A percentile compares a stretch with the other conserved stretches of the same genome.
phyloP scores from a whole-genome alignment of 1,284 basidiomycete genomes.

The Serendipita sp. region DNA sequence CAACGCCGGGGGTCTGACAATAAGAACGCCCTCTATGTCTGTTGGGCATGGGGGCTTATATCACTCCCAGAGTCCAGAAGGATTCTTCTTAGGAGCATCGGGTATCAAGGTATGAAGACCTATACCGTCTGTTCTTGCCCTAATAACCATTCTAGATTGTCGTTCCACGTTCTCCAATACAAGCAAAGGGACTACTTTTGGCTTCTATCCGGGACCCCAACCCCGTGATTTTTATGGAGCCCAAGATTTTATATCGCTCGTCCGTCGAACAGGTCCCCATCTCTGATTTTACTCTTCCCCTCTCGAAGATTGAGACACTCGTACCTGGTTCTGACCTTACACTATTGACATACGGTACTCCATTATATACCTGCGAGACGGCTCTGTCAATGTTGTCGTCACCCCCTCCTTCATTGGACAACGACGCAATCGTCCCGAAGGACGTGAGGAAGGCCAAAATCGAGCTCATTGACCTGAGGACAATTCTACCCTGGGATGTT shows the following conservation, averaged over 20 bases:
- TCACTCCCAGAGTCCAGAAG: constrained; percentile 89
- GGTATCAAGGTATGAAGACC: constrained; percentile 59
- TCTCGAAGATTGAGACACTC: constrained; percentile 67
- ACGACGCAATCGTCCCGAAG: constrained; percentile 41
- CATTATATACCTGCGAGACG: constrained; percentile 79
- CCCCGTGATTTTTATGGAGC: constrained; percentile 90
- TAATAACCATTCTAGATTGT: constrained; percentile 43
- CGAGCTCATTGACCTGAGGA: constrained; percentile 83
- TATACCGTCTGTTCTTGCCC: not conserved
- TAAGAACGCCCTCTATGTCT: constrained; percentile 78
- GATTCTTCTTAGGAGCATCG: constrained; percentile 81
- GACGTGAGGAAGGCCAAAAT: constrained; percentile 59
- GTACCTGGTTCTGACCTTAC: constrained; percentile 69
- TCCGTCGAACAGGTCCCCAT: constrained; percentile 82
- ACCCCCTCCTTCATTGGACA: constrained; percentile 53
- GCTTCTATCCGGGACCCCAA: constrained; percentile 82
- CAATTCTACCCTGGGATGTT: constrained; percentile 82
- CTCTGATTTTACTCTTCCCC: constrained; percentile 73
- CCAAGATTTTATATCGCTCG: constrained; percentile 37
- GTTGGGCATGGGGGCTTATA: constrained; percentile 90
- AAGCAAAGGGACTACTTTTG: constrained; percentile 84
- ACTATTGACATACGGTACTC: constrained; percentile 82
- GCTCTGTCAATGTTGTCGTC: constrained; percentile 52
- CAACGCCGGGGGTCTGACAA: constrained; percentile 72
- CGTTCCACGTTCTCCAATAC: constrained; percentile 83